Base-by-base conservation (phyloP, 75 land plant genomes). In the Isoetes taiwanensis region DNA sequence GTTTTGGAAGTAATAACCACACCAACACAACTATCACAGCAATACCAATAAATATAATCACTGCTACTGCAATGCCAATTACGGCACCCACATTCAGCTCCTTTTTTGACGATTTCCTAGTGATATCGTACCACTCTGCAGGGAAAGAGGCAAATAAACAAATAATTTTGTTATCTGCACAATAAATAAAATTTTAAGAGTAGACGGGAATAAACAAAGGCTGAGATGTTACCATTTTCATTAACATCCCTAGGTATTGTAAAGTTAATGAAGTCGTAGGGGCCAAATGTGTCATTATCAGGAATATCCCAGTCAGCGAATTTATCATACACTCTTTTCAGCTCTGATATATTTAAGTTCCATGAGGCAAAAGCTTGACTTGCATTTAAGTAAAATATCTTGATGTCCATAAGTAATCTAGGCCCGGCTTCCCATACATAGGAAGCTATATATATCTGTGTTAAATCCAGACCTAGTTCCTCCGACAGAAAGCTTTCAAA, bases 211-310 rank as follows among this genome's bases (percentile, higher is more conserved):
- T 48, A 46, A 0, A 12, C 3, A 19, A 3, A 21, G 9, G 8
- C 16, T 12, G 63, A 11, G 28, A 10, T 54, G 10, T 19, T 32
- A 17, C 30, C 28, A 41, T 16, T 37, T 40, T 41, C 55, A 55
- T 30, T 57, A 70, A 53, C 1, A 57, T 60, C 43, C 46, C 52
- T 17, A 74, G 62, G 27, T n/a, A n/a, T n/a, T n/a, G 78, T 73
- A 50, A 90, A 83, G 50, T 70, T 73, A 43, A 90, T 70, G 46
- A 89, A 67, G 50, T 91, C 98, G 64, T 75, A 80, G 2, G 98
- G 98, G 42, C 98, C 98, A 69, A 87, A 84, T 1, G 71, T 33
- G 28, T 63, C 41, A 53, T 54, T 67, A 34, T 70, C 68, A 4
- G 76, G 71, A 32, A 91, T 76, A 0, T 52, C 12, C 82, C 89